Evolutionary conservation across 768 basidiomycete species (phyloP), one percentile per base, ranked within the genome.

Genomic region (Lactarius akahatsu): DNA sequence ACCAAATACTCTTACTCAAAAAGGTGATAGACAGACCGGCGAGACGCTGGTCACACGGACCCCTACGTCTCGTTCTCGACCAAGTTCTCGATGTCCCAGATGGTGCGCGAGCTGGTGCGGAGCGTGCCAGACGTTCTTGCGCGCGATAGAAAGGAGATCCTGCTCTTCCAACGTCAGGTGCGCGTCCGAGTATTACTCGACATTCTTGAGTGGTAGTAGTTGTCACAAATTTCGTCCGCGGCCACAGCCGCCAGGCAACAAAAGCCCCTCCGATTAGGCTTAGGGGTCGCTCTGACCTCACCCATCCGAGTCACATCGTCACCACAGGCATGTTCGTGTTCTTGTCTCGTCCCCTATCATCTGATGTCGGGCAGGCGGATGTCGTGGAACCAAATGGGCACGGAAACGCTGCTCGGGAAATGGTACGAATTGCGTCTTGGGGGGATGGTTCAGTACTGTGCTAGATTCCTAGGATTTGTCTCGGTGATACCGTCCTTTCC

Each of bases 161-260:
- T 93, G 90, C 78, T 95, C 92, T 74, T 94, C 93, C 70, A 89
- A 82, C 57, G 87, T 86, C 69, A 94, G 83, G 66, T 82, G 85
- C 65, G 86, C 83, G 71, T 87, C 86, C 71, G 85, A 85, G 56
- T 84, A 38, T 38, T 2, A 40, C 11, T 11, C 11, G 36, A 13
- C 36, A 38, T 13, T 13, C 3, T 4, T 2, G 10, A 38, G 11
- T 38, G 3, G 36, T 2, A 11, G 36, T 40, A 15, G 13, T 40
- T 0, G 15, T 15, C 10, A 40, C 11, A 15, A 40, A 15, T 13
- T 38, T 38, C 13, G 38, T 38, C 13, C 3, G 38, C 38, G 13
- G 15, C 38, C 38, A 5, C 30, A 6, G 30, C 30, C 30, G 4
- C 2, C 38, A 40, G 0, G 38, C 38, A 40, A 40, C 38, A 11